These are phyloP conservation scores for Cercospora sojina DNA, from an alignment of 2,329 filamentous ascomycete genomes.

Conservation along the genomic window DNA sequence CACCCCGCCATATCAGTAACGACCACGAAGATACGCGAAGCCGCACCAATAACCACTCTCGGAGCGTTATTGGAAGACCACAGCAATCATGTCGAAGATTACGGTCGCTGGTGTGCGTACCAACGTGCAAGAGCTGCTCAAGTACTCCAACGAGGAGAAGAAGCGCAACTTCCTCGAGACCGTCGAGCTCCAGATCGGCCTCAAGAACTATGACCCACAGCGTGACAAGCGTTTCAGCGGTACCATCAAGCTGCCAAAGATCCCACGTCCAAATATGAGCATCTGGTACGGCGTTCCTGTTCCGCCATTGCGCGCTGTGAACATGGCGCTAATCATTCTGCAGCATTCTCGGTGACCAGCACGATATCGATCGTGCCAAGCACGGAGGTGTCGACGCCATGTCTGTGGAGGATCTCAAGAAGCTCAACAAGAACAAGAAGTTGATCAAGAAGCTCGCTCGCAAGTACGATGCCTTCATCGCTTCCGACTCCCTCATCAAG, in stretches of 20 bases:
- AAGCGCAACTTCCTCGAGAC: constrained; percentile 47
- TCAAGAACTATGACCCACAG: constrained; percentile 97
- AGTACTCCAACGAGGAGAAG: constrained; percentile 65
- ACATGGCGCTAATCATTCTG: constrained; percentile 32
- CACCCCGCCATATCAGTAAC: constrained; percentile 12
- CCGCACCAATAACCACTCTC: constrained; percentile 37
- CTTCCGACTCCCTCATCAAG: constrained; percentile 97
- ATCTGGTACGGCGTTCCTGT: constrained; percentile 61
- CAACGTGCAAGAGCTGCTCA: constrained; percentile 89
- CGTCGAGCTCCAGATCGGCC: constrained; percentile 80
- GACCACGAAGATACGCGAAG: constrained; percentile 36
- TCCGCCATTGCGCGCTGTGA: not conserved
- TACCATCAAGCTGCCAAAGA: constrained; percentile 89
- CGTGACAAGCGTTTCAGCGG: constrained; percentile 99
- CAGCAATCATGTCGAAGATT: constrained; percentile 72
- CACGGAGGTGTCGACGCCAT: constrained; percentile 98
- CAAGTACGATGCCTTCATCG: constrained; percentile 99
- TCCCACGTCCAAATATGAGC: constrained; percentile 88
- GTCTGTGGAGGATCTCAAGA: constrained; percentile 98
- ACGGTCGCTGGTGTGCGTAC: constrained; percentile 88
- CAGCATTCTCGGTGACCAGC: constrained; percentile 84
- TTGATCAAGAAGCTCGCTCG: constrained; percentile 99
- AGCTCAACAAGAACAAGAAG: constrained; percentile 99
- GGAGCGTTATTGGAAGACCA: constrained; percentile 51
- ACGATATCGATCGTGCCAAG: constrained; percentile 99